These are phyloP conservation scores for Pseudopyricularia javanii DNA, from an alignment of 2,329 filamentous ascomycete genomes.

Conservation along the genomic window DNA sequence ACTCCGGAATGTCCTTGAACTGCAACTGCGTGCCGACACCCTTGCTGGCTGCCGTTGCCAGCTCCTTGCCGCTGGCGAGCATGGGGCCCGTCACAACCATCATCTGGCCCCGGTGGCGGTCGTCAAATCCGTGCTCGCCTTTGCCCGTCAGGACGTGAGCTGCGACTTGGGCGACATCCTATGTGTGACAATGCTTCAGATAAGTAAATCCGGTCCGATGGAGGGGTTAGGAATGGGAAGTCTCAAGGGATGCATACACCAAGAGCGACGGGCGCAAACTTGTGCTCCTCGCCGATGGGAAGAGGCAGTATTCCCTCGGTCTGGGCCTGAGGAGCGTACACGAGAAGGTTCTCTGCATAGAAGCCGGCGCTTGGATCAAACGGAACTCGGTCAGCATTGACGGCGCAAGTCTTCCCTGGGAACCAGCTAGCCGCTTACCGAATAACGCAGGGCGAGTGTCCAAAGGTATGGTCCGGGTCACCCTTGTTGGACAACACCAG, in stretches of 20 bases:
- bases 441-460: constrained; percentile 31
- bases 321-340: constrained; percentile 31
- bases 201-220: neutral
- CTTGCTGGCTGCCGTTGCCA: constrained; percentile 30
- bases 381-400: neutral
- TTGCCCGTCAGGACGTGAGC: constrained; percentile 33
- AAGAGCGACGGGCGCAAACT: constrained; percentile 35
- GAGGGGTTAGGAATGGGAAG: too few species aligned
- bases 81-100: constrained; percentile 36
- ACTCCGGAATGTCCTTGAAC: constrained; percentile 33
- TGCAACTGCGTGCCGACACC: constrained; percentile 27
- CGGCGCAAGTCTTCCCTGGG: neutral
- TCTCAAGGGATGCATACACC: constrained; percentile 18
- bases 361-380: constrained; percentile 27
- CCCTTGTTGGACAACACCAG: constrained; percentile 29
- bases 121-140: constrained; percentile 34
- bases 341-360: constrained; percentile 37
- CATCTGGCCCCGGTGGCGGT: constrained; percentile 36
- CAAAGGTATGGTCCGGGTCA: constrained; percentile 21
- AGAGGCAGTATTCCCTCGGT: constrained; percentile 29
- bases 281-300: constrained; percentile 32
- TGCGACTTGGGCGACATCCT: constrained; percentile 32
- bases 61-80: constrained; percentile 30
- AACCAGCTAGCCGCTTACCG: constrained; percentile 17
- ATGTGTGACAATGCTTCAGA: constrained; percentile 6